Evolutionary conservation across 2,329 filamentous ascomycete species (phyloP).

Genomic region (Talaromyces sp.): DNA sequence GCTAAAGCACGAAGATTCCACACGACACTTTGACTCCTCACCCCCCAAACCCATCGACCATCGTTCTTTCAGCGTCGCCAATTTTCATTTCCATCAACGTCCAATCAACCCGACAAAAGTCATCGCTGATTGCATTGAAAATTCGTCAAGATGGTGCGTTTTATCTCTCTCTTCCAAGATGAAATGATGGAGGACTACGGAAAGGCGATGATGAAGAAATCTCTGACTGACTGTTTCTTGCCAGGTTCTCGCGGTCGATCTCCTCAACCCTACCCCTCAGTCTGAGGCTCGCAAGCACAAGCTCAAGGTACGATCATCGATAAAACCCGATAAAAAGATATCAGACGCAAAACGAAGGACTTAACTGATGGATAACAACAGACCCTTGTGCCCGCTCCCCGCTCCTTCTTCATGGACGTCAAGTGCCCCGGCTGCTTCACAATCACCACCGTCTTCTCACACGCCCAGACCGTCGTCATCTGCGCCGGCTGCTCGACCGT

Average conservation of each 20-base stretch:
- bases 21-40: neutral
- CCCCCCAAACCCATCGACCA: slow-evolving; percentile 29
- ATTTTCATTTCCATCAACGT: slow-evolving; percentile 34
- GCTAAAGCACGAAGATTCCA: slow-evolving; percentile 1
- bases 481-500: slow-evolving; percentile 99
- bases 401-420: slow-evolving; percentile 99
- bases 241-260: slow-evolving; percentile 99
- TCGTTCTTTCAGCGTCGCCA: slow-evolving; percentile 21
- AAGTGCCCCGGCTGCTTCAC: slow-evolving; percentile 99
- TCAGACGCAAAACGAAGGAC: neutral
- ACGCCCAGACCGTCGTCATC: slow-evolving; percentile 99
- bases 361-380: slow-evolving; percentile 35
- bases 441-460: slow-evolving; percentile 99
- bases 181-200: neutral
- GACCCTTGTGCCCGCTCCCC: slow-evolving; percentile 91
- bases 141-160: slow-evolving; percentile 45
- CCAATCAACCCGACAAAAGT: slow-evolving; percentile 30
- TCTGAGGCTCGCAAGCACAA: slow-evolving; percentile 99
- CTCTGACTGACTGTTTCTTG: slow-evolving; percentile 20
- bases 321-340: neutral
- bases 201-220: neutral
- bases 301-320: slow-evolving; percentile 77
- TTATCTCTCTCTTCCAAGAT: slow-evolving; percentile 3
- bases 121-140: slow-evolving; percentile 41
- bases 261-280: slow-evolving; percentile 97